These are phyloP conservation scores for Flueggea neowawraea DNA, from an alignment of 441 rosid species.

Conservation along the genomic window DNA sequence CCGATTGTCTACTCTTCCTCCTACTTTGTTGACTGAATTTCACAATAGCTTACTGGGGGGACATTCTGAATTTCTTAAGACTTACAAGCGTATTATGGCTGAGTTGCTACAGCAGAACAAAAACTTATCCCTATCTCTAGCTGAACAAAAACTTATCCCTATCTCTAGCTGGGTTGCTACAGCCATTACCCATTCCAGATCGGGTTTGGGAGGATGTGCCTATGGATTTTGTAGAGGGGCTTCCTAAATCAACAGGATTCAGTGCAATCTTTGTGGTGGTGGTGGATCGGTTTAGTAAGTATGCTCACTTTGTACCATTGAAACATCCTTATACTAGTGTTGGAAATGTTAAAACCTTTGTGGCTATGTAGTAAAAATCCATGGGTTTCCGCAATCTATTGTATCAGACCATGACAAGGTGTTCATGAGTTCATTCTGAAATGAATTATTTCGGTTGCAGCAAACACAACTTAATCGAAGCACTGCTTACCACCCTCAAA, in stretches of 20 bases:
- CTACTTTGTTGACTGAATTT: background rate
- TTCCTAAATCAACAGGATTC: background rate
- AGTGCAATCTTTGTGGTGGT: background rate
- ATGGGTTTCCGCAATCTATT: background rate
- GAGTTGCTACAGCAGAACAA: too few relatives aligned
- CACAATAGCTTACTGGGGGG: too few relatives aligned
- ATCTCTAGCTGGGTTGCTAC: too few relatives aligned
- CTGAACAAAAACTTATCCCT: too few relatives aligned
- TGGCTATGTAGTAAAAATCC: background rate
- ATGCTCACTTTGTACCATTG: background rate
- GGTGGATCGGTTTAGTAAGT: background rate
- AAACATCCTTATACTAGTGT: background rate
- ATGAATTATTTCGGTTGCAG: background rate
- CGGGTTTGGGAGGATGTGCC: background rate
- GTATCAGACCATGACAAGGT: background rate
- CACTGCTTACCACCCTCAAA: background rate
- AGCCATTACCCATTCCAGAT: too few relatives aligned
- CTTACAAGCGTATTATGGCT: too few relatives aligned
- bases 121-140: too few relatives aligned
- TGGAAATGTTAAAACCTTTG: background rate
- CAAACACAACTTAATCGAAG: background rate
- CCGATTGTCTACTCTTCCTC: background rate
- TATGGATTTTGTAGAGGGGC: background rate
- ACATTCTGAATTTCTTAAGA: too few relatives aligned
- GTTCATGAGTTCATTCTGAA: background rate